Evolutionary conservation across 106 monocot species (phyloP).

Genomic region (Dendrobium catenatum): DNA sequence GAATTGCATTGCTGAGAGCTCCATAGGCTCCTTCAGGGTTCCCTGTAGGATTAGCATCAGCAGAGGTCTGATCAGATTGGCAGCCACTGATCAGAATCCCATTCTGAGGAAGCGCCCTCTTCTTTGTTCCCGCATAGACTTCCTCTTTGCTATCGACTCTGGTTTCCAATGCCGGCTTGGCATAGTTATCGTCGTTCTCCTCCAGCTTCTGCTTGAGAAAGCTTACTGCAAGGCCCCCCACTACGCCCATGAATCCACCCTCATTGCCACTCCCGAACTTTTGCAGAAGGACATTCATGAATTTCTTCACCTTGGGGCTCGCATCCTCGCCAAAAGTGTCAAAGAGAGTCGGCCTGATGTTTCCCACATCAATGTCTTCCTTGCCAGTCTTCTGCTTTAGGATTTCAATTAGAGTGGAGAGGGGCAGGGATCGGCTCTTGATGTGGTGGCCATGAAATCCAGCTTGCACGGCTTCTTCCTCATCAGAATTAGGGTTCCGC

Average conservation of each 20-base stretch:
- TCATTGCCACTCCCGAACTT: conserved; percentile 32
- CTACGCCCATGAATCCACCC: conserved; percentile 56
- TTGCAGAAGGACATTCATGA: conserved; percentile 72
- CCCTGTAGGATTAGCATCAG: conserved; percentile 51
- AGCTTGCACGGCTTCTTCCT: neutral
- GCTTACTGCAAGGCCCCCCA: conserved; percentile 63
- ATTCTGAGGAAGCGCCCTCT: conserved; percentile 37
- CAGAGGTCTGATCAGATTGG: conserved; percentile 88
- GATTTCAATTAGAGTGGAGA: conserved; percentile 79
- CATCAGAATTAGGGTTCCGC: conserved; percentile 4
- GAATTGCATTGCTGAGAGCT: conserved; percentile 88
- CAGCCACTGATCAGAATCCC: conserved; percentile 89
- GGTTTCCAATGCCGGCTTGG: conserved; percentile 53
- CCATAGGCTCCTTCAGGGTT: conserved; percentile 51
- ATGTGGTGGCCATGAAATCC: neutral
- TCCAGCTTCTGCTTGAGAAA: conserved; percentile 66
- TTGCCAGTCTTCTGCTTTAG: conserved; percentile 85
- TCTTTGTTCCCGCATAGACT: conserved; percentile 63
- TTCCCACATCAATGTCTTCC: conserved; percentile 81
- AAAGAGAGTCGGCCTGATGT: conserved; percentile 69
- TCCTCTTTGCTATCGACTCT: conserved; percentile 43
- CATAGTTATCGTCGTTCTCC: conserved; percentile 52
- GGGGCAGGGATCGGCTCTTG: conserved; percentile 69
- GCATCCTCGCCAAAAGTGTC: conserved; percentile 88
- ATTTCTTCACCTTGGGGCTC: conserved; percentile 92